Base-by-base conservation (phyloP, 208 protist species). In the Crithidia thermophila region DNA sequence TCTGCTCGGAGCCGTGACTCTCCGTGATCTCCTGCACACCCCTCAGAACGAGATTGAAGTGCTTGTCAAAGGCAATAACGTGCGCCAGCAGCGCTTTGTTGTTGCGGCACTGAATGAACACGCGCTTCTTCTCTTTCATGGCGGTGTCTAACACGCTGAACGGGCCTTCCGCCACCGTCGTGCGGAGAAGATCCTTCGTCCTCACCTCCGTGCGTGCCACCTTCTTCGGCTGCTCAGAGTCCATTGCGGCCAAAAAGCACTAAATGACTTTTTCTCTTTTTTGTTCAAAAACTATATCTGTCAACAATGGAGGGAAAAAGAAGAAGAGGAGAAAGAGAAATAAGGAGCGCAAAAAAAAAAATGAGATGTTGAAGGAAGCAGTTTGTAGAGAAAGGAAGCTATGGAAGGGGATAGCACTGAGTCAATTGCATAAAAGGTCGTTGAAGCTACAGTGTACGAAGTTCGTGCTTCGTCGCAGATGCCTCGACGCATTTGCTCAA, bases 31-130 rank as follows among this genome's bases (percentile, higher is more conserved):
- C 90, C 18, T 81, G 77, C 0, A 92, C 90, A 42, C 91, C 82
- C n/a, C 81, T 80, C n/a, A 99, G 86, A 18, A 99, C 97, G 78
- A 99, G 97, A 77, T 99, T 99, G 73, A 99, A 99, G 85, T 99
- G 99, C 42, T 99, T 93, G 81, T 99, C 99, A 81, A 99, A 99
- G 7, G 99, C 99, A 71, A 98, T 96, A 1, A 99, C 98, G 28
- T 93, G 87, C 8, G 86, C 98, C 25, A 99, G 76, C 8, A 99
- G 84, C 72, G 99, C 99, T 57, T 98, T 98, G 82, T 99, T 99
- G 80, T 99, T 99, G 40, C 99, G 91, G 67, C 96, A 99, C 77
- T 98, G 98, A 43, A 99, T 98, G 25, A 99, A 91, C 10, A 99
- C 96, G 45, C 96, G 89, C 18, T 80, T 92, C 21, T 77, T 81